These are phyloP conservation scores for Aspergillus cristatus DNA, from an alignment of 495 filamentous ascomycete genomes.

Conservation along the genomic window DNA sequence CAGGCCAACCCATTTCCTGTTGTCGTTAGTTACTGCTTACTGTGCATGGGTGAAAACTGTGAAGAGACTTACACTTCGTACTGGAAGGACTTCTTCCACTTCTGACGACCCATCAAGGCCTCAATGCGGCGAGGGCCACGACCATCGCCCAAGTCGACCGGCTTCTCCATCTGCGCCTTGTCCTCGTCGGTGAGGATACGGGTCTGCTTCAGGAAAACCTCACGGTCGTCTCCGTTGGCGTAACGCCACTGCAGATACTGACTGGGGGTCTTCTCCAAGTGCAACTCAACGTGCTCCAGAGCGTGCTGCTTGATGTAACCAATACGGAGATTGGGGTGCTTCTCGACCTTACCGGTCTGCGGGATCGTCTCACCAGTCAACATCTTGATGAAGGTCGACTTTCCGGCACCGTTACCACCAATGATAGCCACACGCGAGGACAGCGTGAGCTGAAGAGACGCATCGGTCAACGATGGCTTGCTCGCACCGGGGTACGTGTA, in stretches of 20 bases:
- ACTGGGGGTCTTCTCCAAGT: slow-evolving; percentile 97
- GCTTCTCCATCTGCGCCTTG: slow-evolving; percentile 81
- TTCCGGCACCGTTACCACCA: slow-evolving; percentile 94
- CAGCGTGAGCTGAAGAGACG: slow-evolving; percentile 75
- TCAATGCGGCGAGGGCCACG: slow-evolving; percentile 71
- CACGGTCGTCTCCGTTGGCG: slow-evolving; percentile 89
- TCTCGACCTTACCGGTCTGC: slow-evolving; percentile 81
- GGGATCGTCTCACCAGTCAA: slow-evolving; percentile 94
- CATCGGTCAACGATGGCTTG: slow-evolving; percentile 81
- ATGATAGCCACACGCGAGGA: slow-evolving; percentile 94
- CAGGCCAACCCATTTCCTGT: slow-evolving; percentile 76
- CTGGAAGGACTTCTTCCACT: slow-evolving; percentile 98
- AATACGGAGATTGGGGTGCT: slow-evolving; percentile 97
- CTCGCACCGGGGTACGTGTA: slow-evolving; percentile 82
- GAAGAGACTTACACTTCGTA: slow-evolving; percentile 70
- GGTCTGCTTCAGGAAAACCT: slow-evolving; percentile 96
- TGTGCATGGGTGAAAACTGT: background rate
- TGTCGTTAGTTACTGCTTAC: too few species aligned
- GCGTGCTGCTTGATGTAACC: slow-evolving; percentile 99
- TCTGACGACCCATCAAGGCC: slow-evolving; percentile 87
- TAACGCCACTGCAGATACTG: slow-evolving; percentile 99
- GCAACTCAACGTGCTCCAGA: slow-evolving; percentile 98
- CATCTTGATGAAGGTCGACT: slow-evolving; percentile 96
- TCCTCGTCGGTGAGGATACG: slow-evolving; percentile 80
- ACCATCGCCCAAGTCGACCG: slow-evolving; percentile 74